Base-by-base conservation (phyloP, 164 flowering plant species). In the Kalanchoe fedtschenkoi region DNA sequence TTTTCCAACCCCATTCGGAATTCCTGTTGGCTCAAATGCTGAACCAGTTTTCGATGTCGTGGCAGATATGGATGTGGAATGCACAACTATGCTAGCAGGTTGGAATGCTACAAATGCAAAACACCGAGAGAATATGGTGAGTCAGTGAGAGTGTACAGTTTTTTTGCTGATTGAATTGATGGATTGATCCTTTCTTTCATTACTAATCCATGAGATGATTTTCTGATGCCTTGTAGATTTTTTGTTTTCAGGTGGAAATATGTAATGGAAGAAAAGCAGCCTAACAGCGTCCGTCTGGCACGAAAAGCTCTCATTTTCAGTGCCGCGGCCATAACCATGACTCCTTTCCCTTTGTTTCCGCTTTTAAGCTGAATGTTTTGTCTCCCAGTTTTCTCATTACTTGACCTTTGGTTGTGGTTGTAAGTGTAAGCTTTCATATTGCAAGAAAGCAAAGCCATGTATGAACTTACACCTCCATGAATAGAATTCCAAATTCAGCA, bases 71-170 rank as follows among this genome's bases (percentile, higher is more conserved):
- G 86, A 57, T 84, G 89, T 63, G 82, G 80, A 19, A 66, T 66
- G 32, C 89, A 84, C 66, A 84, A 84, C 62, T 84, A 80, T 62
- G 90, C 90, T 22, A 72, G 83, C 79, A 81, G 86, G 78, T 66
- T 32, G 19, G 81, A 79, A 58, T 85, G 90, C 58, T 79, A 47
- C 62, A 85, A 73, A 65, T 85, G 87, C 82, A 79, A 64, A 61
- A 62, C 74, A 38, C 83, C 84, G 29, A 79, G 69, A 62, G 81
- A 79, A 5, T 79, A 21, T 41, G 78, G 87, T 82, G 44, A 44
- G 32, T 11, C 54, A 21, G n/a, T n/a, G n/a, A n/a, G n/a, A n/a
- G n/a, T n/a, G n/a, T n/a, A n/a, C n/a, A n/a, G n/a, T n/a, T n/a
- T n/a, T n/a, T n/a, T n/a, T n/a, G n/a, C n/a, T n/a, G n/a, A n/a